phyloP scores from a whole-genome alignment of 257 asterid genomes.

The Plantago ovata region DNA sequence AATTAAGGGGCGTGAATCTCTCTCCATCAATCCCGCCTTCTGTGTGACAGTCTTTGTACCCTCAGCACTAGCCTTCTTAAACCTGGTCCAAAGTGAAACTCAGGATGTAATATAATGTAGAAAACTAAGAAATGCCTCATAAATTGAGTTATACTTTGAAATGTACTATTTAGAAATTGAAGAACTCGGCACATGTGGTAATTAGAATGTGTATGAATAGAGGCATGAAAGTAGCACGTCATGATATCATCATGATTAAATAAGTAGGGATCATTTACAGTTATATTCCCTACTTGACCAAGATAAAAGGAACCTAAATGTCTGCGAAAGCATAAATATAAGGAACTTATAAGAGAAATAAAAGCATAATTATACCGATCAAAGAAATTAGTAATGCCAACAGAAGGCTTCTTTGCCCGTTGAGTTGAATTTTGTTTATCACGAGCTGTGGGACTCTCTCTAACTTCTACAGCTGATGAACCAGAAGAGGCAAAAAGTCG shows the following conservation, averaged over 20 bases:
- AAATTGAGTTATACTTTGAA: background rate
- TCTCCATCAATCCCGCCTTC: conserved; percentile 41
- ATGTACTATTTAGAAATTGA: too few relatives aligned
- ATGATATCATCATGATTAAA: background rate
- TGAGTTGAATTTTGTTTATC: conserved; percentile 34
- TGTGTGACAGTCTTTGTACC: conserved; percentile 29
- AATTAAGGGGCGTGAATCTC: conserved; percentile 70
- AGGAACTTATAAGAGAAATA: too few relatives aligned
- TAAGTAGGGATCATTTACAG: conserved; percentile 8
- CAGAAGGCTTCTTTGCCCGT: conserved; percentile 47
- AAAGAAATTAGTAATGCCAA: conserved; percentile 49
- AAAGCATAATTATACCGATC: conserved; percentile 46
- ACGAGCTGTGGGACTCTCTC: conserved; percentile 29
- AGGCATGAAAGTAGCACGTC: background rate
- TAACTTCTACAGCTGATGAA: conserved; percentile 26
- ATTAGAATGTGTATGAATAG: conserved; percentile 2
- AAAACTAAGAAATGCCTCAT: background rate
- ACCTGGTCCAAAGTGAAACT: conserved; percentile 39
- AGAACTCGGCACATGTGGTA: too few relatives aligned
- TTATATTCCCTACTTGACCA: conserved; percentile 8
- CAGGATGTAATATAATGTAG: background rate
- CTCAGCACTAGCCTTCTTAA: conserved; percentile 44
- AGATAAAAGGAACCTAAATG: conserved; percentile 10
- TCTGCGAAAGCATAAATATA: too few relatives aligned
- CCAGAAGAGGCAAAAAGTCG: conserved; percentile 25